Evolutionary conservation across 2,329 filamentous ascomycete genomes (phyloP), one percentile per base, ranked within the genome.

Genomic region (Corynespora cassiicola): DNA sequence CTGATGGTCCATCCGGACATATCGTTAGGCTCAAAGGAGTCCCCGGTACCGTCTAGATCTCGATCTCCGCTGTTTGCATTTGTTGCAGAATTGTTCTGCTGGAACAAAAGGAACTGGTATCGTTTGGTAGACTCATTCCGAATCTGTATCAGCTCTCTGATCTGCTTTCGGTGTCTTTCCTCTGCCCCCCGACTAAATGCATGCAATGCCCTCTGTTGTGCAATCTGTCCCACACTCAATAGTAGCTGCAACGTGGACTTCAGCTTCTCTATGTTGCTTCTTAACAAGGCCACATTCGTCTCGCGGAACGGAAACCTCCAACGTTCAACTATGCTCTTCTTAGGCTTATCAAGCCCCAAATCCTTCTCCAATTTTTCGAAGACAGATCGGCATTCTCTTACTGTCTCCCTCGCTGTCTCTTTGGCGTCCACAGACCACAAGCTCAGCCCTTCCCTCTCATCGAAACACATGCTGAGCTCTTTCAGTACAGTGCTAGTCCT

Each of bases 241-340:
- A 65, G 34, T 7, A 65, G 41, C 17, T 59, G 50, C 26, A 65
- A 31, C 10, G 61, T 63, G 28, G 51, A 60, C 36, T 63, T 65
- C 21, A 63, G 42, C 26, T 58, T 59, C 14, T 63, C 58, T 12
- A 65, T 56, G 25, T 63, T 58, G 15, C 33, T 55, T 14, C 57
- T 46, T 20, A 63, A 30, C 5, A 63, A 31, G 25, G 61, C 54
- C 7, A 65, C 57, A 34, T 63, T 63, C 6, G 38, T 45, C n/a
- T 65, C 60, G n/a, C 55, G 47, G 25, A 65, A 65, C 1, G 61
- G 60, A 8, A 61, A 24, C 39, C 53, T 56, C 4, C 61, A 35
- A n/a, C 52, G 44, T 5, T 57, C 51, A 11, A 61, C 29, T 3
- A 45, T 55, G 11, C 49, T 56, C 26, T 58, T 58, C 34, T 52